These are phyloP conservation scores for Vitis labrusca DNA, from an alignment of 164 flowering plant species.

Conservation along the genomic window DNA sequence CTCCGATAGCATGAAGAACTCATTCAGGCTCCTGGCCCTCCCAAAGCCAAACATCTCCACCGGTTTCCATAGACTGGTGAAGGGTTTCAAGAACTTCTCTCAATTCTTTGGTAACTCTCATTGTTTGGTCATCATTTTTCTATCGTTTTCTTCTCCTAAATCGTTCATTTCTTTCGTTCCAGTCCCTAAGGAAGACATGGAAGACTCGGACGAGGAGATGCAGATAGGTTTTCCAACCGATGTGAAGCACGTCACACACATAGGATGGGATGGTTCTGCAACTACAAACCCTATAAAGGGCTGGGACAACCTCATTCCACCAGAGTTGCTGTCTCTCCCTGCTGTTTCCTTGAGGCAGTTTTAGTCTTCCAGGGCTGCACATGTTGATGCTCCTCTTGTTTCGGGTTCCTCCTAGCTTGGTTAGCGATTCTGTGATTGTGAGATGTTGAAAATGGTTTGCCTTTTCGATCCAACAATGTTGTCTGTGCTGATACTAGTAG, in stretches of 20 bases:
- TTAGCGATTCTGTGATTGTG: background rate
- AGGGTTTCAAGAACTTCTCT: conserved; percentile 69
- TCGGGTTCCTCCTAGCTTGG: conserved; percentile 13
- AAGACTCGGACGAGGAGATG: conserved; percentile 30
- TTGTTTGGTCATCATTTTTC: background rate
- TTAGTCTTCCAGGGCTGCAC: conserved; percentile 57
- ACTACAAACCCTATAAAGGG: conserved; percentile 35
- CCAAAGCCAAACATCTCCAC: conserved; percentile 53
- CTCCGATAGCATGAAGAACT: conserved; percentile 49
- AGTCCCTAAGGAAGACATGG: conserved; percentile 57
- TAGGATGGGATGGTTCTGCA: conserved; percentile 71
- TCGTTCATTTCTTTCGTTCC: background rate
- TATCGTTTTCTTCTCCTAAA: background rate
- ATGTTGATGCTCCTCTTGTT: conserved; percentile 27
- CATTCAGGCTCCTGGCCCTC: conserved; percentile 35
- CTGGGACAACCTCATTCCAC: conserved; percentile 50
- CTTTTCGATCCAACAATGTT: too few relatives aligned
- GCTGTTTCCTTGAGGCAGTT: conserved; percentile 45
- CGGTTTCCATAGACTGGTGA: conserved; percentile 61
- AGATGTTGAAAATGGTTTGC: too few relatives aligned
- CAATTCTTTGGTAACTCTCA: conserved; percentile 64
- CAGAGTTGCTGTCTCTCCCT: conserved; percentile 33
- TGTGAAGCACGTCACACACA: conserved; percentile 87
- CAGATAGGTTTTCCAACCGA: conserved; percentile 86
- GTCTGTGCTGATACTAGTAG: too few relatives aligned